These are phyloP conservation scores for Ambrosia artemisiifolia DNA, from an alignment of 129 eudicot species.

Conservation along the genomic window DNA sequence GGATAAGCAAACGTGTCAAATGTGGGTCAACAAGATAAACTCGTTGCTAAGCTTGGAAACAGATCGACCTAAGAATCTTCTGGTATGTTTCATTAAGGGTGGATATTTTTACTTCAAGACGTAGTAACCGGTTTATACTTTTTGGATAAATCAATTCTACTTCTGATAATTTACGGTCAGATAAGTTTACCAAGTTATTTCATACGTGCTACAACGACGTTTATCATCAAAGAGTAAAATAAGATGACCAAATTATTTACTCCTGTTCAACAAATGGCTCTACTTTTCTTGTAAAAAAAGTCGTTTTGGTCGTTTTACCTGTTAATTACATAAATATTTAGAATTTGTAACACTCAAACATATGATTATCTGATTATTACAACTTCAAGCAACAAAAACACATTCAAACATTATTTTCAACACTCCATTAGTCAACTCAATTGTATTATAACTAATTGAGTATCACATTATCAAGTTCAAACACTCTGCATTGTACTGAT, in stretches of 20 bases:
- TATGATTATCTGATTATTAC: slow-evolving; percentile 1
- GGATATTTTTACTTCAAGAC: background rate
- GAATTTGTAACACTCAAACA: background rate
- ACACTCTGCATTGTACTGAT: slow-evolving; percentile 1
- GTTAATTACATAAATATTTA: background rate
- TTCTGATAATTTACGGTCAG: background rate
- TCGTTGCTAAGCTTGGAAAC: slow-evolving; percentile 43
- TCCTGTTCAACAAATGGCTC: too few relatives aligned
- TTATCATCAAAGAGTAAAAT: too few relatives aligned
- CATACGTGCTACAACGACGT: background rate
- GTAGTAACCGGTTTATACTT: background rate
- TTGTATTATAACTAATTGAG: background rate
- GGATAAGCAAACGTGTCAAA: slow-evolving; percentile 52
- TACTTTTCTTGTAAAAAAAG: too few relatives aligned
- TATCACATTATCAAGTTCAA: background rate
- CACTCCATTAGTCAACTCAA: background rate
- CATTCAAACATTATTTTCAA: background rate
- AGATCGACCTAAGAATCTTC: slow-evolving; percentile 79
- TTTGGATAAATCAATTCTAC: background rate
- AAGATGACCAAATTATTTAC: too few relatives aligned
- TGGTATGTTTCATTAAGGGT: slow-evolving; percentile 46
- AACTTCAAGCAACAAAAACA: background rate
- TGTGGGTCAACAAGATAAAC: slow-evolving; percentile 61
- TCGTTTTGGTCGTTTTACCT: too few relatives aligned
- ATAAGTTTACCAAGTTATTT: background rate